A percentile compares a stretch with the other conserved stretches of the same genome.
Evolutionary conservation across 495 filamentous ascomycete genomes (phyloP).

Genomic region (Tuber microsphaerosporum): DNA sequence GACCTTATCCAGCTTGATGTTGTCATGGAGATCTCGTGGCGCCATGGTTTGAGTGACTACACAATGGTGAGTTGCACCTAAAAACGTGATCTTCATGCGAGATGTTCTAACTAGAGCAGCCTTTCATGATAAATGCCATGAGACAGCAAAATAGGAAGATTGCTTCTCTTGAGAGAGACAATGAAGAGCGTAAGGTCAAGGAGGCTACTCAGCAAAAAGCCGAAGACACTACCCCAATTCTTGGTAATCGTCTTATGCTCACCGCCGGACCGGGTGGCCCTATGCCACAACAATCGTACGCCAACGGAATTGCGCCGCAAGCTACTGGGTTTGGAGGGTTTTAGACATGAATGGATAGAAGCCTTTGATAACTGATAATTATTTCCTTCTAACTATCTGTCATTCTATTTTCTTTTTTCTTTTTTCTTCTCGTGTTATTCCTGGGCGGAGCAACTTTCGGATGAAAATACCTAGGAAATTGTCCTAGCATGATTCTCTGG

Average conservation of each 20-base stretch:
- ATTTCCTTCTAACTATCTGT: background rate
- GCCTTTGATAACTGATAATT: background rate
- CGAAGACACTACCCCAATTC: constrained; percentile 87
- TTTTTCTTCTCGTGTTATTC: background rate
- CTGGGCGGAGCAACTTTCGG: background rate
- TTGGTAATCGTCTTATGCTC: constrained; percentile 89
- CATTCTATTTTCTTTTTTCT: background rate
- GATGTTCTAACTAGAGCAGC: constrained; percentile 43
- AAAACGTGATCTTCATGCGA: background rate
- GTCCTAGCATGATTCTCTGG: constrained; percentile 1
- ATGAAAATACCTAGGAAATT: background rate
- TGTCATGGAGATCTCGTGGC: constrained; percentile 95
- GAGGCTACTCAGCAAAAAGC: constrained; percentile 80
- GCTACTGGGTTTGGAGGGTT: constrained; percentile 65
- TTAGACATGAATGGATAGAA: constrained; percentile 39
- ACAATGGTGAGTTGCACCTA: constrained; percentile 58
- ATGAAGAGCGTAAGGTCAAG: constrained; percentile 87
- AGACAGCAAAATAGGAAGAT: constrained; percentile 83
- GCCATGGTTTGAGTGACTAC: constrained; percentile 87
- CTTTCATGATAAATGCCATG: constrained; percentile 98
- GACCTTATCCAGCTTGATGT: constrained; percentile 88
- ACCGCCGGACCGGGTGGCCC: constrained; percentile 75
- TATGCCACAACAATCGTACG: constrained; percentile 56
- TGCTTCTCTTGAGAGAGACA: constrained; percentile 81
- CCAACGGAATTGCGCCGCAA: constrained; percentile 76